Conservation (phyloP, 306 rosid species). For the Myrica gale region DNA sequence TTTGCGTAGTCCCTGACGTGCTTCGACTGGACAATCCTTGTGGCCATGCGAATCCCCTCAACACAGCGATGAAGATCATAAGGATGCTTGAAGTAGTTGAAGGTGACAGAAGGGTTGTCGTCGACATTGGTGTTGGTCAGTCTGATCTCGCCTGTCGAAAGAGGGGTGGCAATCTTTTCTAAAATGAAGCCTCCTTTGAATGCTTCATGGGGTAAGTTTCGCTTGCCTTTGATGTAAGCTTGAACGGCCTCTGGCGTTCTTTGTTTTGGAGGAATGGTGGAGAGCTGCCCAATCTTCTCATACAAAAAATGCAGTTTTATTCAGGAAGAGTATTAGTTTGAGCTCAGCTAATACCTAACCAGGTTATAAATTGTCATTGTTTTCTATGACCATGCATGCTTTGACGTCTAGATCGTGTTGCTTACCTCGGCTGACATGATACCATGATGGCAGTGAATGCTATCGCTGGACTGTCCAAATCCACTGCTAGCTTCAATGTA, state of each 20-base stretch:
- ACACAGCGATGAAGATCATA: conserved; percentile 77
- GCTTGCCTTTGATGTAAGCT: conserved; percentile 49
- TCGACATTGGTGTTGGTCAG: conserved; percentile 60
- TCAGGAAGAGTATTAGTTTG: neutral
- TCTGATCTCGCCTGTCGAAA: conserved; percentile 70
- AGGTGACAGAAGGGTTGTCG: conserved; percentile 77
- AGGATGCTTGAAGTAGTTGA: conserved; percentile 90
- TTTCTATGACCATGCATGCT: neutral
- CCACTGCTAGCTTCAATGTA: conserved; percentile 93
- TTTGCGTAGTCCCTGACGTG: conserved; percentile 65
- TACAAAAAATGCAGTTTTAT: conserved; percentile 2
- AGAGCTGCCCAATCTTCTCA: conserved; percentile 85
- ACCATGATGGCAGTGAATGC: conserved; percentile 94
- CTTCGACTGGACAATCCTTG: conserved; percentile 58
- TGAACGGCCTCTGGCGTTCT: conserved; percentile 65
- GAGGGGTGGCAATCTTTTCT: conserved; percentile 66
- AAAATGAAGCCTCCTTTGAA: conserved; percentile 88
- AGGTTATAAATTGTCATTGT: neutral
- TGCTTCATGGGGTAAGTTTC: conserved; percentile 65
- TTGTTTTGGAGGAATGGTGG: conserved; percentile 88
- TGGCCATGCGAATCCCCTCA: conserved; percentile 58
- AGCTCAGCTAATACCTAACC: neutral
- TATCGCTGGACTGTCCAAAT: conserved; percentile 66
- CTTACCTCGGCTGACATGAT: conserved; percentile 92
- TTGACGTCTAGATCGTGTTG: conserved; percentile 12